Base-by-base conservation (phyloP, 371 early-diverging fungal species). In the Mucor piriformis region DNA sequence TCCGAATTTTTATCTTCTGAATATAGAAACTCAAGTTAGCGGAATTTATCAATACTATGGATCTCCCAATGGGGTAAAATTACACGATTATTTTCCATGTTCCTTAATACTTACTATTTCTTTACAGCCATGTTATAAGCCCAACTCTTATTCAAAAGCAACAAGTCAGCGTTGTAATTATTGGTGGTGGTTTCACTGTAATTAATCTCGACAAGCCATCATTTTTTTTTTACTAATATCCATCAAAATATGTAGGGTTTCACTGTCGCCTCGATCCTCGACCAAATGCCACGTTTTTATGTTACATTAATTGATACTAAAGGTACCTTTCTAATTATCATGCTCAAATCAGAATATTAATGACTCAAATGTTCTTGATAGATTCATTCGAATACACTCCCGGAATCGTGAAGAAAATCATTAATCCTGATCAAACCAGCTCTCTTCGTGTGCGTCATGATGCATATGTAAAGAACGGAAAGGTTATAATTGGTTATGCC, bases 301-400 rank as follows among this genome's bases (percentile, higher is more conserved):
- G 72, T 74, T 25, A 69, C 68, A 21, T 61, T 74, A 27, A 71
- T 74, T 57, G 75, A 74, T 53, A 70, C 66, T 33, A 74, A 74
- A 69, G 75, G 75, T 74, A 65, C 1, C n/a, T 32, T 15, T 6
- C 12, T 49, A 2, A n/a, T 16, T 49, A 18, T 25, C 15, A 46
- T 11, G 23, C 11, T 21, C 18, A 21, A 46, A 43, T 6, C 43
- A 43, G 18, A 43, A 43, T 15, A 13, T 21, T 10, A 43, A 20
- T 21, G 20, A 38, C 16, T 16, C 16, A 15, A 38, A 6, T 46
- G 16, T 24, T 46, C 21, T 24, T 24, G 7, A 50, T 27, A 47
- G 74, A 74, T 52, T 74, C 74, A 2, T 74, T 74, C 46, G 74
- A 74, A 56, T 74, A 79, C 46, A 79, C 79, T 6, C 79, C 79